phyloP scores from a whole-genome alignment of 1,139 yeast species.

The Yamadazyma siamensis region DNA sequence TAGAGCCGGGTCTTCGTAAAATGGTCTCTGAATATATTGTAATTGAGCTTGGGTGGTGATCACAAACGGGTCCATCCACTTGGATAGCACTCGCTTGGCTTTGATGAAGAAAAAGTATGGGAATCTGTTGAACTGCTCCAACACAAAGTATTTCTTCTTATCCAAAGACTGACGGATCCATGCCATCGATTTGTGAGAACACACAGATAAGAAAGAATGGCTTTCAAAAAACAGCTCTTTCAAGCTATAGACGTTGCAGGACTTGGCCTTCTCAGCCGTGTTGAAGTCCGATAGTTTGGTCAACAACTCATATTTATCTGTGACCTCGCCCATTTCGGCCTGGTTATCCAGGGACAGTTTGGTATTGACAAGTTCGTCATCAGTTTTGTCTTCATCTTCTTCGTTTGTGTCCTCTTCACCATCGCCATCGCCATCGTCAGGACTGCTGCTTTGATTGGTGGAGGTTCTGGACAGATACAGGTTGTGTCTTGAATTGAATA shows the following conservation, averaged over 20 bases:
- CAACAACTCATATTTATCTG: slow-evolving; percentile 4
- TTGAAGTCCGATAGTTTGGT: slow-evolving; percentile 2
- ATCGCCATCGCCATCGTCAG: slow-evolving; percentile 1
- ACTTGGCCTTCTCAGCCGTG: background rate
- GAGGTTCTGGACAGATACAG: too few species aligned
- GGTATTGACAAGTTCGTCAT: slow-evolving; percentile 3
- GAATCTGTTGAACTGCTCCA: slow-evolving; percentile 29
- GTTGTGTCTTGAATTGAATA: background rate
- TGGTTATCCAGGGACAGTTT: too few species aligned
- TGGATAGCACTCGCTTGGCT: slow-evolving; percentile 18
- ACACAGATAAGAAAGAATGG: slow-evolving; percentile 37
- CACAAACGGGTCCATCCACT: slow-evolving; percentile 35
- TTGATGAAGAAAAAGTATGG: slow-evolving; percentile 25
- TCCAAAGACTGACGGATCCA: slow-evolving; percentile 31
- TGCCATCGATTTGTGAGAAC: slow-evolving; percentile 32
- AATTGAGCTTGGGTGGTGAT: slow-evolving; percentile 19
- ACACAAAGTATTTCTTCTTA: slow-evolving; percentile 17
- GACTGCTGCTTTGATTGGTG: slow-evolving; percentile 1
- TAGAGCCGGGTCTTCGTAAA: slow-evolving; percentile 22
- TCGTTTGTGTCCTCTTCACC: slow-evolving; percentile 8
- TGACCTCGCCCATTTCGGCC: too few species aligned
- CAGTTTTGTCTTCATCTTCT: slow-evolving; percentile 7
- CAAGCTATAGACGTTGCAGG: slow-evolving; percentile 3
- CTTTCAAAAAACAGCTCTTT: slow-evolving; percentile 30
- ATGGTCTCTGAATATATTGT: slow-evolving; percentile 23